phyloP scores from a whole-genome alignment of 2,329 filamentous ascomycete genomes.

The Cercospora brassicicola region DNA sequence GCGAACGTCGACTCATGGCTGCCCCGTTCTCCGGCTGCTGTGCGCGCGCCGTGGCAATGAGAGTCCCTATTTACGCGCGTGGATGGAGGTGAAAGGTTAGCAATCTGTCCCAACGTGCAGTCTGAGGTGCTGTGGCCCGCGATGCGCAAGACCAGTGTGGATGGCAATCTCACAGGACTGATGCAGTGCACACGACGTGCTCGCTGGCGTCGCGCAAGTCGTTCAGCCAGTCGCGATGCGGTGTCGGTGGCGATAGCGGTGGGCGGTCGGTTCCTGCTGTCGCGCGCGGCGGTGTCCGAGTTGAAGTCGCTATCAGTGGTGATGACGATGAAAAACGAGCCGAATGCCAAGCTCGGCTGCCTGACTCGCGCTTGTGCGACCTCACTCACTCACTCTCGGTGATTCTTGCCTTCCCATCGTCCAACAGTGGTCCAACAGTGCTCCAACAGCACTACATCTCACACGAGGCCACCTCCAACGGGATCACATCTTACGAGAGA shows the following conservation, averaged over 20 bases:
- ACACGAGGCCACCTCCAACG: too few species aligned
- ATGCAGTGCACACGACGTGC: conserved; percentile 18
- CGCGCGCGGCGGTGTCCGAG: not conserved
- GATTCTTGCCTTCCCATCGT: too few species aligned
- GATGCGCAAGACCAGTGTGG: conserved; percentile 32
- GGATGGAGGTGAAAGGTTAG: conserved; percentile 32
- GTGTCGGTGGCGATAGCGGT: conserved; percentile 8
- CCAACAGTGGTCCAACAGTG: too few species aligned
- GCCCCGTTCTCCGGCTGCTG: conserved; percentile 9
- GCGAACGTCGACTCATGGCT: conserved; percentile 51
- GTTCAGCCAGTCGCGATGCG: conserved; percentile 19
- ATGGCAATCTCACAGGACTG: conserved; percentile 35
- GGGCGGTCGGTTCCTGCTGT: conserved; percentile 5
- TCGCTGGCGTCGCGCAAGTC: not conserved
- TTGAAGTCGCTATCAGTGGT: conserved; percentile 7
- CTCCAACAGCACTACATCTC: too few species aligned
- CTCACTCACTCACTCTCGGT: not conserved
- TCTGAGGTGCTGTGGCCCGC: conserved; percentile 14
- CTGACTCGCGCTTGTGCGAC: not conserved
- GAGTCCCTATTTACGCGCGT: not conserved
- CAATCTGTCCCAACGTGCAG: conserved; percentile 23
- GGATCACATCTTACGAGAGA: too few species aligned
- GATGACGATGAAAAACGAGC: conserved; percentile 5
- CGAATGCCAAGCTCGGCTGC: not conserved
- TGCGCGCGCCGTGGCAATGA: not conserved